These are phyloP conservation scores for Setomelanomma holmii DNA, from an alignment of 2,329 filamentous ascomycete species.

Conservation along the genomic window DNA sequence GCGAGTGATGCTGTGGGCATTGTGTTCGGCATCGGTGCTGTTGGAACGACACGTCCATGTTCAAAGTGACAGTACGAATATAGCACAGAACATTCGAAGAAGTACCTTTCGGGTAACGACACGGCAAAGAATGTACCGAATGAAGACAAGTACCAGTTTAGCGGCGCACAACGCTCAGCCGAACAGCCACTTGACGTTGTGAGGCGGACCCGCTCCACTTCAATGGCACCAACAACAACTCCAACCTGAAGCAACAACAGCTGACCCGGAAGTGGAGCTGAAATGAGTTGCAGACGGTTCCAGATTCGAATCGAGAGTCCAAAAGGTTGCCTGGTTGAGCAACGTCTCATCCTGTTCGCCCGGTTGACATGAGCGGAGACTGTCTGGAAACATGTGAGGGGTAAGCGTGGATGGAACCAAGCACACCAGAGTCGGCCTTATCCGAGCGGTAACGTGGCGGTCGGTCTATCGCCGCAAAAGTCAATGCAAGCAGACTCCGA, in stretches of 20 bases:
- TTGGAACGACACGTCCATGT: no score
- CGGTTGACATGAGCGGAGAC: conserved; percentile 10
- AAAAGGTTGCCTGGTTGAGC: conserved; percentile 14
- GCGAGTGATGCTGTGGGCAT: not conserved
- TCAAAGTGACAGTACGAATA: not conserved
- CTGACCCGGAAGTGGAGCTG: conserved; percentile 29
- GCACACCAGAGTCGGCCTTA: conserved; percentile 5
- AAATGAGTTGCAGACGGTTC: conserved; percentile 21
- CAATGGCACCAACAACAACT: conserved; percentile 5
- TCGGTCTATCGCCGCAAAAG: conserved; percentile 29
- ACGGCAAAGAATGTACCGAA: not conserved
- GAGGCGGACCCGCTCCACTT: conserved; percentile 9
- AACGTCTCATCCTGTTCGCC: conserved; percentile 27
- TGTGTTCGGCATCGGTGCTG: not conserved
- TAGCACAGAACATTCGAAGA: not conserved
- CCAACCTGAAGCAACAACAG: conserved; percentile 22
- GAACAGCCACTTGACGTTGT: conserved; percentile 7
- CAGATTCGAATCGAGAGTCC: conserved; percentile 17
- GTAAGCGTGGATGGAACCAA: conserved; percentile 7
- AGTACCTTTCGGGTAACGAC: not conserved
- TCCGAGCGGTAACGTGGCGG: conserved; percentile 31
- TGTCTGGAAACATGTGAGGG: conserved; percentile 10
- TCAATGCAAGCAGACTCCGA: conserved; percentile 14
- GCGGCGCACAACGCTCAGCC: conserved; percentile 5
- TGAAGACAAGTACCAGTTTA: not conserved